phyloP scores from a whole-genome alignment of 306 rosid genomes.

The peach (Prunus persica) region Prunus_persica_NCBIv2 NC_034009.1:41681501-41682000 shows the following conservation, averaged over 20 bases:
- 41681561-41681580: neutral
- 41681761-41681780: neutral
- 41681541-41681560: neutral
- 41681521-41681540: neutral
- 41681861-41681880: neutral
- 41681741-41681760: neutral
- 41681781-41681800: neutral
- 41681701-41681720: neutral
- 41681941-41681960: neutral
- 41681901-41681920: neutral
- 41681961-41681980: neutral
- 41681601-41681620: too few species aligned
- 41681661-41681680: too few species aligned
- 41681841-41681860: neutral
- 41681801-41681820: neutral
- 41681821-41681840: neutral
- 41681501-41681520: neutral
- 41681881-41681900: conserved; percentile 4
- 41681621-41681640: fast-evolving
- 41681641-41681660: fast-evolving
- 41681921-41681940: neutral
- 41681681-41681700: fast-evolving
- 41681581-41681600: too few species aligned
- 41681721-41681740: too few species aligned
- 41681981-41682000: conserved; percentile 30